Evolutionary conservation across 2,329 filamentous ascomycete species (phyloP), one percentile per base, ranked within the genome.

Genomic region (Chaetomium olivaceum): DNA sequence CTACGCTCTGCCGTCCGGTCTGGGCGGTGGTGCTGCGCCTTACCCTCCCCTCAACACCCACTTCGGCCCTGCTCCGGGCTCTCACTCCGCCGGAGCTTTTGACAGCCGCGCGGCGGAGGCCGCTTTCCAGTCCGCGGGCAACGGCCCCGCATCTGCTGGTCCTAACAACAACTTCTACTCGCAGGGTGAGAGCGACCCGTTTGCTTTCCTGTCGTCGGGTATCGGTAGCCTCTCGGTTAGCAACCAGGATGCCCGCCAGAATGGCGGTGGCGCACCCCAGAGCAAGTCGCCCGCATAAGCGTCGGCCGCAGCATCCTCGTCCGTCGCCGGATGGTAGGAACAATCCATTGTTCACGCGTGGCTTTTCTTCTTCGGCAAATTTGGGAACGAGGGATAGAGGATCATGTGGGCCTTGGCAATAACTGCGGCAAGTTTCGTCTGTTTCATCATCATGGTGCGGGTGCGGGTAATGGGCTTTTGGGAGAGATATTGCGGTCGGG

Each of bases 91-190:
- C 51, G 91, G 92, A 14, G 90, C 90, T 5, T 98, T 99, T 74
- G 93, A 97, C 76, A 96, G 93, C 81, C 91, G 93, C 69, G 91
- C 92, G 68, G 92, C 94, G 19, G 94, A 98, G 80, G 93, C 93
- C 67, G 94, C 95, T 29, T 99, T 99, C 83, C 91, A 92, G 76
- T 91, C 91, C 50, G 93, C 92, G 48, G 89, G 89, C 72, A 94
- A 95, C 72, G 91, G 91, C 63, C 89, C 90, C 23, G 88, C 89
- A 19, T 91, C 91, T 54, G 89, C 89, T 67, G 91, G 90, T 50
- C 88, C 89, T 39, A 88, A 90, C 51, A 92, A 91, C 79, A 87
- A 87, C 75, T 91, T 90, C 73, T 90, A 89, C 75, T 81, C 77
- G 68, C 83, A 88, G 72, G 82, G 81, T 63, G 89, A 91, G 74